Percentiles rank a stretch among this genome's conserved stretches.
phyloP scores from a whole-genome alignment of 495 filamentous ascomycete species.

The Aspergillus olivimuriae region DNA sequence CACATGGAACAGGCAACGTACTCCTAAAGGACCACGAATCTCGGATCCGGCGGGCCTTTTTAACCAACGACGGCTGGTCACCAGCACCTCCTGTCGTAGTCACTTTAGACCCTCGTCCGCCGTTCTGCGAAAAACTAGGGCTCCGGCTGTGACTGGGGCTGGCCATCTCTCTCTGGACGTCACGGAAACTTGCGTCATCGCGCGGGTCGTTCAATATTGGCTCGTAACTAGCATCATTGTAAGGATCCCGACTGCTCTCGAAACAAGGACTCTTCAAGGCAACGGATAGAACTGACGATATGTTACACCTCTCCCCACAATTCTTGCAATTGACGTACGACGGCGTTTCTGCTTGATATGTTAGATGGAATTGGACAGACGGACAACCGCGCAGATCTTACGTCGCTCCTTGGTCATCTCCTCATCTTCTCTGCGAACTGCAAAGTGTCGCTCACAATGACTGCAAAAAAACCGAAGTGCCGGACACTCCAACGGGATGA shows the following conservation, averaged over 20 bases:
- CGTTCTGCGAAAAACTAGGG: slow-evolving; percentile 15
- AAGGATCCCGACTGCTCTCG: background rate
- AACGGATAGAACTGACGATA: slow-evolving; percentile 13
- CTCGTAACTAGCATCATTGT: slow-evolving; percentile 14
- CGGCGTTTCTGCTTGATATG: slow-evolving; percentile 7
- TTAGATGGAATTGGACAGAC: slow-evolving; percentile 2
- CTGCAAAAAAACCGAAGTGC: slow-evolving; percentile 21
- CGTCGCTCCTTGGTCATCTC: slow-evolving; percentile 14
- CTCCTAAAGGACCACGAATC: slow-evolving; percentile 25
- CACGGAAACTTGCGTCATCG: slow-evolving; percentile 15
- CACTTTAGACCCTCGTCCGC: slow-evolving; percentile 11
- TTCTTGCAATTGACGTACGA: slow-evolving; percentile 17
- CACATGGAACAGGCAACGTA: slow-evolving; percentile 3
- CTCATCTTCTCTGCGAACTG: slow-evolving; percentile 13
- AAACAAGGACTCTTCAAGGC: background rate
- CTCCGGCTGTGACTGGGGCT: slow-evolving; percentile 13
- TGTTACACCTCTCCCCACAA: slow-evolving; percentile 20
- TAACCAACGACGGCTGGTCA: slow-evolving; percentile 12
- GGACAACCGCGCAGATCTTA: background rate
- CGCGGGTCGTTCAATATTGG: slow-evolving; percentile 18
- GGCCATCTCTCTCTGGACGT: slow-evolving; percentile 11
- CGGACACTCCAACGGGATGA: slow-evolving; percentile 19
- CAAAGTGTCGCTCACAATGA: slow-evolving; percentile 19
- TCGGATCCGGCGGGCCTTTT: slow-evolving; percentile 16
- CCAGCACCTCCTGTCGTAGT: background rate